These are phyloP conservation scores for Penicillium aurantiogriseum DNA, from an alignment of 2,329 filamentous ascomycete genomes.

Conservation along the genomic window DNA sequence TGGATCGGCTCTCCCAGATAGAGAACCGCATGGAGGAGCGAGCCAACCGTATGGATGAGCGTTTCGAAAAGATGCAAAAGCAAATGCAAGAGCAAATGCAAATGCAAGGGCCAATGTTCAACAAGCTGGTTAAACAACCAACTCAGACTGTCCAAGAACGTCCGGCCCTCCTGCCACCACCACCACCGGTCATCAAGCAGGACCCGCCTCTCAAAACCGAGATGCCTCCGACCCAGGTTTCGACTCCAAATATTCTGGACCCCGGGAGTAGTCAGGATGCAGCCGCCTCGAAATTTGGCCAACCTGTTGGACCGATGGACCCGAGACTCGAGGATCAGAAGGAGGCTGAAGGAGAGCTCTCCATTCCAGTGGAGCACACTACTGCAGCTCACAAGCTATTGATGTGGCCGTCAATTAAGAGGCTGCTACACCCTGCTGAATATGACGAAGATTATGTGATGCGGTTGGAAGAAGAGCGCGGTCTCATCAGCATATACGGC, in stretches of 20 bases:
- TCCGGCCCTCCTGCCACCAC: background rate
- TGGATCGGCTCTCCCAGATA: slow-evolving; percentile 36
- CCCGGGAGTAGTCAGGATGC: background rate
- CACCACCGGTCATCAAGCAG: background rate
- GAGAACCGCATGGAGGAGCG: slow-evolving; percentile 29
- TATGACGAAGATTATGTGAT: slow-evolving; percentile 72
- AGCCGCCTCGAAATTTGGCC: background rate
- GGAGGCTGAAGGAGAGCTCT: slow-evolving; percentile 55
- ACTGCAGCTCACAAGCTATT: slow-evolving; percentile 84
- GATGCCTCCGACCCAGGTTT: background rate
- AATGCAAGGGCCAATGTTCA: slow-evolving; percentile 1
- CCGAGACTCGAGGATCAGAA: slow-evolving; percentile 14
- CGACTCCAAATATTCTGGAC: background rate
- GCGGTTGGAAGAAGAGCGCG: slow-evolving; percentile 69
- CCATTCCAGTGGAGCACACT: slow-evolving; percentile 81
- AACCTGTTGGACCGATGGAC: background rate
- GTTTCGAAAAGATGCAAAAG: background rate
- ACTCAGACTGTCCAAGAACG: background rate
- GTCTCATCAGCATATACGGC: slow-evolving; percentile 72
- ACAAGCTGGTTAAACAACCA: background rate
- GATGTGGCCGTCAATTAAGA: slow-evolving; percentile 66
- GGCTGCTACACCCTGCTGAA: slow-evolving; percentile 57
- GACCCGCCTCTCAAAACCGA: slow-evolving; percentile 2
- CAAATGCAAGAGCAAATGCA: slow-evolving; percentile 11
- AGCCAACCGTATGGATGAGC: slow-evolving; percentile 7